A percentile compares a stretch with the other conserved stretches of the same genome.
Conservation (phyloP, 768 basidiomycete species). For the Dentipellis fragilis region DNA sequence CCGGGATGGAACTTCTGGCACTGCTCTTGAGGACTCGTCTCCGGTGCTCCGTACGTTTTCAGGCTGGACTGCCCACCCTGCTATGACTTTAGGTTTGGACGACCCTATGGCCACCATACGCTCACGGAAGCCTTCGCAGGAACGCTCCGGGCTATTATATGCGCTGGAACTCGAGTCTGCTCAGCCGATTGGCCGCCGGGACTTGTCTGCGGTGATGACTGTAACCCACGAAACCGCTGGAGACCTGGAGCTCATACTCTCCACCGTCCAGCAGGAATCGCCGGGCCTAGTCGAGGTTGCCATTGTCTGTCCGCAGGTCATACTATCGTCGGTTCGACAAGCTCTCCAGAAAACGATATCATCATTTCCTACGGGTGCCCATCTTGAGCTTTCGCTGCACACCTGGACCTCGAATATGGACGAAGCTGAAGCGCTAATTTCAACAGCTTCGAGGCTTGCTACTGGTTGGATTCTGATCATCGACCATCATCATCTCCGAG, state of each 20-base stretch:
- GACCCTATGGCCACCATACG: not conserved
- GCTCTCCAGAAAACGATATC: slow-evolving; percentile 5
- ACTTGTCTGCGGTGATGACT: not conserved
- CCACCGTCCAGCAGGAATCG: not conserved
- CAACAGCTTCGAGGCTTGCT: not conserved
- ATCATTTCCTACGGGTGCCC: not conserved
- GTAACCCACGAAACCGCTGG: not conserved
- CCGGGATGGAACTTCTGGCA: no score
- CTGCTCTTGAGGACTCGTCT: not conserved
- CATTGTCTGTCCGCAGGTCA: slow-evolving; percentile 9
- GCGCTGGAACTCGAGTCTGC: slow-evolving; percentile 9
- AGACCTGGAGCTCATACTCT: not conserved
- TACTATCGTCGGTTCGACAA: slow-evolving; percentile 6
- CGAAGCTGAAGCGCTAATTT: slow-evolving; percentile 3
- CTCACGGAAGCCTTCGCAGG: not conserved
- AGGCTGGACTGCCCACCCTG: not conserved
- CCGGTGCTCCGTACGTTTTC: not conserved
- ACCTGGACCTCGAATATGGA: slow-evolving; percentile 1
- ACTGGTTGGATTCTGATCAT: slow-evolving; percentile 10
- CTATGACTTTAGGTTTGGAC: not conserved
- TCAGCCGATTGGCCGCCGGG: not conserved
- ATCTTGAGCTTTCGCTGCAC: slow-evolving; percentile 3
- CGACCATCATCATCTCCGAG: slow-evolving; percentile 5
- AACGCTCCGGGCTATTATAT: slow-evolving; percentile 6
- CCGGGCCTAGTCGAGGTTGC: slow-evolving; percentile 4